A percentile compares a stretch with the other conserved stretches of the same genome.
These are phyloP conservation scores for Begonia peltatifolia DNA, from an alignment of 306 rosid species.

Conservation along the genomic window DNA sequence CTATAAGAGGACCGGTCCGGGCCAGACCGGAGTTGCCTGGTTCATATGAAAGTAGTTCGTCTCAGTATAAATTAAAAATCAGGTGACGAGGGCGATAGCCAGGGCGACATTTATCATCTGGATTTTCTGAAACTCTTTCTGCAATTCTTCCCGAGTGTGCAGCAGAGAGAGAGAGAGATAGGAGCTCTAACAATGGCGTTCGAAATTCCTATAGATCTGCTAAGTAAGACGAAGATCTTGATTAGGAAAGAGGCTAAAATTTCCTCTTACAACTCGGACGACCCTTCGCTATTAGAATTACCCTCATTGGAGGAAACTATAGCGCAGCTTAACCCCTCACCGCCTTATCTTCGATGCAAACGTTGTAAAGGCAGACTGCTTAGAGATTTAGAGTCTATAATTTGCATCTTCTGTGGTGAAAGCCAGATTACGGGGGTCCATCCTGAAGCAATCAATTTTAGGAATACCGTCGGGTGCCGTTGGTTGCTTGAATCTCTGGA, in stretches of 20 bases:
- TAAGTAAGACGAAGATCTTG: slow-evolving; percentile 44
- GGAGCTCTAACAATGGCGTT: slow-evolving; percentile 41
- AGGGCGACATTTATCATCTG: no score
- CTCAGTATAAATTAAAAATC: no score
- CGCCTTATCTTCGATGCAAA: slow-evolving; percentile 63
- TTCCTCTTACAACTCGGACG: slow-evolving; percentile 55
- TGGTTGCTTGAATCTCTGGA: slow-evolving; percentile 65
- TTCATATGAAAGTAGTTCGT: no score
- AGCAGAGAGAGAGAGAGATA: not conserved
- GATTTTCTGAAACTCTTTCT: no score
- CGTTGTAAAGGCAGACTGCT: slow-evolving; percentile 66
- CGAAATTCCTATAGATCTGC: slow-evolving; percentile 57
- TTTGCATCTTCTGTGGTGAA: slow-evolving; percentile 66
- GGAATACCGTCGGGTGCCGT: slow-evolving; percentile 43
- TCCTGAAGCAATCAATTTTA: slow-evolving; percentile 68
- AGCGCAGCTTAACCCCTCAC: slow-evolving; percentile 63
- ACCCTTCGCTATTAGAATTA: slow-evolving; percentile 33
- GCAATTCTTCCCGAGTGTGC: no score
- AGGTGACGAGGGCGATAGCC: no score
- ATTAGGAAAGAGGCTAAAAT: slow-evolving; percentile 53
- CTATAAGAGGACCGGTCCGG: no score
- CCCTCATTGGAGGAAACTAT: slow-evolving; percentile 49
- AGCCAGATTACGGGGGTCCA: slow-evolving; percentile 40
- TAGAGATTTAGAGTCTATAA: slow-evolving; percentile 40
- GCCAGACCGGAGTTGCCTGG: no score